A percentile compares a stretch with the other conserved stretches of the same genome.
Conservation (phyloP, 495 filamentous ascomycete genomes). For the Opeltia flavorubescens region DNA sequence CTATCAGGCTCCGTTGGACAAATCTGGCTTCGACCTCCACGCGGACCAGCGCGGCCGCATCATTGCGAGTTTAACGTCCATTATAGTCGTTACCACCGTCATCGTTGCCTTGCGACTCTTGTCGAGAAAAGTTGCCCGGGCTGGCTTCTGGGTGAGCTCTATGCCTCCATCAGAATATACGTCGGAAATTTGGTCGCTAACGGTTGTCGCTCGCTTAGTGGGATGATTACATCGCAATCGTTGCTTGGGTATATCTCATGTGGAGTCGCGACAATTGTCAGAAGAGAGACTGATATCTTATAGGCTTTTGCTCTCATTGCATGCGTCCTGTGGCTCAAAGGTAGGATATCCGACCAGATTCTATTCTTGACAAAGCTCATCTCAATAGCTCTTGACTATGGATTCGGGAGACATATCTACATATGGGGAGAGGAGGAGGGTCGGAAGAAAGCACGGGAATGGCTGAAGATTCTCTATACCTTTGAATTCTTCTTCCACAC, state of each 20-base stretch:
- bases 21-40: slow-evolving; percentile 4
- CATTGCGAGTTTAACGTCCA: slow-evolving; percentile 8
- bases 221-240: slow-evolving; percentile 4
- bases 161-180: not conserved
- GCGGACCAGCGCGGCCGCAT: slow-evolving; percentile 13
- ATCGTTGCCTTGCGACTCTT: slow-evolving; percentile 7
- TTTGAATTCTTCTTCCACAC: slow-evolving; percentile 7
- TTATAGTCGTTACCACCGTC: slow-evolving; percentile 6
- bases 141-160: slow-evolving; percentile 11
- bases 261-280: too few relatives aligned
- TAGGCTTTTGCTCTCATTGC: not conserved
- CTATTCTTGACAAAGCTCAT: not conserved
- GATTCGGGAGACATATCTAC: slow-evolving; percentile 10
- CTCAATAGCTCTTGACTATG: not conserved
- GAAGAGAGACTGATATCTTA: not conserved
- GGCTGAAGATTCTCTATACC: not conserved
- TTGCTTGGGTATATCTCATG: not conserved
- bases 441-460: not conserved
- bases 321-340: not conserved
- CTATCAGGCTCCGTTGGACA: not conserved
- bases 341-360: not conserved
- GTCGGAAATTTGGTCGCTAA: not conserved
- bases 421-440: not conserved
- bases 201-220: not conserved
- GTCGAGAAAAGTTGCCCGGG: slow-evolving; percentile 10